A percentile compares a stretch with the other conserved stretches of the same genome.
Conservation (phyloP, 805 yeast genomes). For the Wickerhamiella musiphila region DNA sequence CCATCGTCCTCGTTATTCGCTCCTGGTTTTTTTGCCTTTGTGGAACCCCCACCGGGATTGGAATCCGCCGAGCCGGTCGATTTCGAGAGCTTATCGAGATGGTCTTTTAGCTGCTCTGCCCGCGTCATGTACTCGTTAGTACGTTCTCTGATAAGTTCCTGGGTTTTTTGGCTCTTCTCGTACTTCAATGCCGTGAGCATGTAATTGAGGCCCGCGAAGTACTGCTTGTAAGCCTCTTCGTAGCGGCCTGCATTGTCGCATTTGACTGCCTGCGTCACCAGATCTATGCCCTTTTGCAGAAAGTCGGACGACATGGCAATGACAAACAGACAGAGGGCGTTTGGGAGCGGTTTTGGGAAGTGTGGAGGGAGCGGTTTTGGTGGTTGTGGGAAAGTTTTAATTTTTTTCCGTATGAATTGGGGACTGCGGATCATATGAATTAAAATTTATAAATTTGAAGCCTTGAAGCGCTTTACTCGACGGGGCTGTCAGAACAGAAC, state of each 20-base stretch:
- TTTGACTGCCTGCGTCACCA: slow-evolving; percentile 87
- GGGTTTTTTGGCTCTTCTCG: slow-evolving; percentile 79
- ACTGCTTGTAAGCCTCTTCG: slow-evolving; percentile 85
- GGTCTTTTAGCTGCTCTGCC: slow-evolving; percentile 87
- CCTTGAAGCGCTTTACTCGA: too few relatives aligned
- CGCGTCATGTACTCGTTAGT: slow-evolving; percentile 81
- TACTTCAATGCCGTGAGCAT: slow-evolving; percentile 89
- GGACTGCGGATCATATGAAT: too few relatives aligned
- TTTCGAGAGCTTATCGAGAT: slow-evolving; percentile 43
- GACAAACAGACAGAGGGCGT: too few relatives aligned
- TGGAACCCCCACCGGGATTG: slow-evolving; percentile 40
- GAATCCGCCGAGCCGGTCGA: slow-evolving; percentile 33
- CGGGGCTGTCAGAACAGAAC: too few relatives aligned
- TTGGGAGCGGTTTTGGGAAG: too few relatives aligned
- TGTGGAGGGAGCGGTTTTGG: too few relatives aligned
- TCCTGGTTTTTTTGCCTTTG: slow-evolving; percentile 28
- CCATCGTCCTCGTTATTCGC: slow-evolving; percentile 43
- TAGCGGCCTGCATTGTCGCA: slow-evolving; percentile 79
- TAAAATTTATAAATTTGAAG: too few relatives aligned
- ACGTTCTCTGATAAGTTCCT: slow-evolving; percentile 73
- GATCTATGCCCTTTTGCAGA: slow-evolving; percentile 82
- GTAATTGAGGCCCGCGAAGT: slow-evolving; percentile 86
- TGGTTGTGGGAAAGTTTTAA: too few relatives aligned
- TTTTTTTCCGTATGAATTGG: too few relatives aligned
- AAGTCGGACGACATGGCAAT: slow-evolving; percentile 34